Conservation (phyloP, 345 rosid species). For the Gossypium anomalum region DNA sequence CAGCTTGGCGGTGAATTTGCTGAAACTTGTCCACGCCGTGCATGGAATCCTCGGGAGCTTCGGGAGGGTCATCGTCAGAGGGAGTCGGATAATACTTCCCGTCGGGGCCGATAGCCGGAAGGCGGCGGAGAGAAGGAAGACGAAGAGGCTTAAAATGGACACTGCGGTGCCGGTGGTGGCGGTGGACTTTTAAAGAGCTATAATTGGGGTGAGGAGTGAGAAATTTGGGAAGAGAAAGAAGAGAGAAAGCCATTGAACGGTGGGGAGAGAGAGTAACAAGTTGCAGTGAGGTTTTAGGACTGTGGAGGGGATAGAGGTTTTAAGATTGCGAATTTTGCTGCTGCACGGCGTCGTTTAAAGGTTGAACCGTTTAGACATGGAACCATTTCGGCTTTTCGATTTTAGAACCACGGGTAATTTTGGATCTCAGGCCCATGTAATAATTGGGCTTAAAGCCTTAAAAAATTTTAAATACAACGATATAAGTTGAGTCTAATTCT, state of each 20-base stretch:
- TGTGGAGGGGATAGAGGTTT: conserved; percentile 10
- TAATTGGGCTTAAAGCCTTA: neutral
- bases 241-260: conserved; percentile 29
- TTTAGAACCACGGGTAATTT: neutral
- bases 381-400: neutral
- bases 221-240: conserved; percentile 24
- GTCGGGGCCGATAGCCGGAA: conserved; percentile 34
- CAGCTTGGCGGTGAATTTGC: conserved; percentile 71
- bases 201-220: conserved; percentile 32
- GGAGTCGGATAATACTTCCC: conserved; percentile 61
- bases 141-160: conserved; percentile 25
- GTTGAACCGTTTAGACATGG: neutral
- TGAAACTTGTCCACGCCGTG: conserved; percentile 75
- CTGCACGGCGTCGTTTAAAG: neutral
- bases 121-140: conserved; percentile 21
- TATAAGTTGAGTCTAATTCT: no score
- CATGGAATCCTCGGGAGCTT: conserved; percentile 73
- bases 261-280: neutral
- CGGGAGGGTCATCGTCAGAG: conserved; percentile 81
- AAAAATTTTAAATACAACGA: no score
- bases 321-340: neutral
- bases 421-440: neutral
- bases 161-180: conserved; percentile 5
- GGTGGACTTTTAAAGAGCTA: conserved; percentile 32
- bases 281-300: conserved; percentile 16